These are phyloP conservation scores for Cyclotella choctawhatcheeana DNA, from an alignment of 108 stramenopile species.

Conservation along the genomic window DNA sequence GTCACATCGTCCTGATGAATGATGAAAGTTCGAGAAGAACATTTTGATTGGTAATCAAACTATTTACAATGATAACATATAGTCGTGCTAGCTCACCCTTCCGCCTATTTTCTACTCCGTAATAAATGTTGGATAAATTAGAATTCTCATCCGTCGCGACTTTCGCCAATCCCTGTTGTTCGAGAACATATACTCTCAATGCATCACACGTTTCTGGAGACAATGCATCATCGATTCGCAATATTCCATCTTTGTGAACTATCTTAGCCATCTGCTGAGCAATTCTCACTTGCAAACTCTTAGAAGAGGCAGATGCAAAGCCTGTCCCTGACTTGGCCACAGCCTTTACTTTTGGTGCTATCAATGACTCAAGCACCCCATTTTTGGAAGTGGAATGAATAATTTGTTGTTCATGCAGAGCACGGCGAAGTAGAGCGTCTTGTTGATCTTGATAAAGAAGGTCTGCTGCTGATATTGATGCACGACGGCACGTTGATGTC, in stretches of 20 bases:
- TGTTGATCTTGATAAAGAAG: slow-evolving; percentile 65
- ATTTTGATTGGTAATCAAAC: too few relatives aligned
- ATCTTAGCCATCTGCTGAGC: slow-evolving; percentile 46
- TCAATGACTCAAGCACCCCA: slow-evolving; percentile 7
- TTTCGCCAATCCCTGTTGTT: slow-evolving; percentile 40
- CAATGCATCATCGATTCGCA: slow-evolving; percentile 44
- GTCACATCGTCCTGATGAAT: slow-evolving; percentile 51
- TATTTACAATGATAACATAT: too few relatives aligned
- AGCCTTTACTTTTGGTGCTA: slow-evolving; percentile 42
- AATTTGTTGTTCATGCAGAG: slow-evolving; percentile 43
- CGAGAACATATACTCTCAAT: slow-evolving; percentile 39
- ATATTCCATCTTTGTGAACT: slow-evolving; percentile 50
- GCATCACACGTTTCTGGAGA: slow-evolving; percentile 23
- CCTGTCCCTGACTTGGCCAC: slow-evolving; percentile 46
- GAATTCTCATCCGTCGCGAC: slow-evolving; percentile 21
- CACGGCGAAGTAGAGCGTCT: slow-evolving; percentile 49
- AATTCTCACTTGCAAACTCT: slow-evolving; percentile 18
- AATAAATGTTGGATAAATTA: slow-evolving; percentile 17
- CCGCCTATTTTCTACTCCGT: slow-evolving; percentile 59
- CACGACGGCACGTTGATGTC: background rate
- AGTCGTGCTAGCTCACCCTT: too few relatives aligned
- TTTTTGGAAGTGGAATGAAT: slow-evolving; percentile 3
- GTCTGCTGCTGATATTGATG: slow-evolving; percentile 15
- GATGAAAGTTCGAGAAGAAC: too few relatives aligned
- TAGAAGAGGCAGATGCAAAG: slow-evolving; percentile 34